Base-by-base conservation (phyloP, 345 rosid species). In the Boechera divaricarpa region DNA sequence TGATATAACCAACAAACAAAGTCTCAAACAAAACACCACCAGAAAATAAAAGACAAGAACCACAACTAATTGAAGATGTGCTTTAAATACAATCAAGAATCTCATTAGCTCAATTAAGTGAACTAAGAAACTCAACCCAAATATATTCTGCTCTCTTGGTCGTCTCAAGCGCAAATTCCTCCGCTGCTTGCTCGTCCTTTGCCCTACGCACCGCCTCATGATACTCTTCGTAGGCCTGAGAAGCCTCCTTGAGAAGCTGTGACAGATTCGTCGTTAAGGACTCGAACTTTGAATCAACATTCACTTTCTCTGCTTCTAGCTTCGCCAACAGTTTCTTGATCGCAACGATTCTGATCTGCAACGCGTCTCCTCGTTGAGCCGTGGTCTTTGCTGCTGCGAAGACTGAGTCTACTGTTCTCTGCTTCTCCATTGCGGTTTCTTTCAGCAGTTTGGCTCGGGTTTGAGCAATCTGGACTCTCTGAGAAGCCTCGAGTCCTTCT, bases 401-500 rank as follows among this genome's bases (percentile, higher is more conserved):
- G 2, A 36, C 59, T 5, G 71, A 67, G 51, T 79, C 82, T 16
- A 67, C 78, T 15, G 70, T 13, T 54, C 53, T 73, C 64, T 79
- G 78, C 78, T 79, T 79, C 78, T 79, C 82, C 64, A 73, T n/a
- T 0, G 82, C 78, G 10, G 77, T 67, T 67, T 79, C 78, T 39
- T 79, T 79, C 7, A 79, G 70, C 15, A 79, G 56, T 52, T 79
- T 73, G n/a, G 78, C 82, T 1, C 49, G 48, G 3, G 77, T 79
- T 36, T 67, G 78, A 28, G 77, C 81, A 3, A 73, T 36, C 44
- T 73, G 78, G 5, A 79, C 74, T 79, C 82, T 52, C 52, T 79
- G 77, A 49, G 82, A 79, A 73, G 82, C 82, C 74, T 79, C 78
- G 39, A 73, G 57, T 53, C 82, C 82, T 73, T 79, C 82, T 66